Percentiles rank a stretch among this genome's conserved stretches.
Conservation (phyloP, 2,329 filamentous ascomycete genomes). For the Akanthomyces muscarius region DNA sequence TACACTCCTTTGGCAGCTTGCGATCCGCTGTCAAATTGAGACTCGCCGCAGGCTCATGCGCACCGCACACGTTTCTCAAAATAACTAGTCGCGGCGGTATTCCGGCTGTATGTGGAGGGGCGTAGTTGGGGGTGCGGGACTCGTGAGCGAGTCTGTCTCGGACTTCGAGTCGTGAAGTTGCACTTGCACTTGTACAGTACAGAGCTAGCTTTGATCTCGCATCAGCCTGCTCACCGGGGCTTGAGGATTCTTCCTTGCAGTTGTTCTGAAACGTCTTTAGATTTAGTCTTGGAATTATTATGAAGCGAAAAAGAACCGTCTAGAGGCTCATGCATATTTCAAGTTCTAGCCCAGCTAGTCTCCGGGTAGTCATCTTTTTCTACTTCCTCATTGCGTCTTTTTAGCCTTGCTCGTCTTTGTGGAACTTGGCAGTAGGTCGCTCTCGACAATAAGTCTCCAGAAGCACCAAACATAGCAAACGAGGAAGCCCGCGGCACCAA, state of each 20-base stretch:
- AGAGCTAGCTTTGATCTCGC: background rate
- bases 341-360: slow-evolving; percentile 1
- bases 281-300: background rate
- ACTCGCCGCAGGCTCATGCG: no score
- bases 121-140: no score
- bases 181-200: no score
- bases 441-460: slow-evolving; percentile 60
- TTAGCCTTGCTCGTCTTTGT: slow-evolving; percentile 27
- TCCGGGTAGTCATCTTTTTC: background rate
- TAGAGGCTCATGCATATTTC: background rate
- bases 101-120: no score
- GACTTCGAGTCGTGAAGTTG: background rate
- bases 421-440: slow-evolving; percentile 43
- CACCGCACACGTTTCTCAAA: no score
- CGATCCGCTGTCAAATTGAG: no score
- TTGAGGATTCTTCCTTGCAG: background rate
- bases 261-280: background rate
- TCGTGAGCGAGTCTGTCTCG: background rate
- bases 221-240: background rate
- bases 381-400: slow-evolving; percentile 34
- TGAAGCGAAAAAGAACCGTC: background rate
- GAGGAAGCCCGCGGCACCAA: slow-evolving; percentile 81
- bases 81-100: no score
- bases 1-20: no score
- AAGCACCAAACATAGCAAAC: slow-evolving; percentile 91